These are phyloP conservation scores for Rhododendron ferrugineum DNA, from an alignment of 148 eudicot genomes.

Conservation along the genomic window DNA sequence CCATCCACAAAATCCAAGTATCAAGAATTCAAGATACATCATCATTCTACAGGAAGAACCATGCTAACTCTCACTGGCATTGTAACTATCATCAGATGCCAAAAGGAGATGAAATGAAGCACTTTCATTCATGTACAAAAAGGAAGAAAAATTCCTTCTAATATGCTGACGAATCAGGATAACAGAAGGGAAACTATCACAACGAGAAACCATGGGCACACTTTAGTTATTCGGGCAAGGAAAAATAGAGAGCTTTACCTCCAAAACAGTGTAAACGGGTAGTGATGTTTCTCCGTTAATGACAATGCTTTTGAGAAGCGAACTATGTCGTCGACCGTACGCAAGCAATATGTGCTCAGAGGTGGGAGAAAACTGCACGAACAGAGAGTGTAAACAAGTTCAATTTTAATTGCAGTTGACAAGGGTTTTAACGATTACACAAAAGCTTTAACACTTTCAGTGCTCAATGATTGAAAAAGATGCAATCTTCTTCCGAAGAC, in stretches of 20 bases:
- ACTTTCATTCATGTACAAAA: neutral
- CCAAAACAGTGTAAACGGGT: conserved; percentile 27
- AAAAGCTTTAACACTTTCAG: neutral
- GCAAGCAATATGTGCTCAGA: conserved; percentile 33
- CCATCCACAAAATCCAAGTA: neutral
- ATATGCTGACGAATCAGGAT: neutral
- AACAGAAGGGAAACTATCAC: neutral
- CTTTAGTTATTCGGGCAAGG: neutral
- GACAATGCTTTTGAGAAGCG: conserved; percentile 31
- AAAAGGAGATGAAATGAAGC: neutral
- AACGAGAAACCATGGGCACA: neutral
- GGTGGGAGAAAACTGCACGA: conserved; percentile 28
- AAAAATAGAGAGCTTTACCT: conserved; percentile 9
- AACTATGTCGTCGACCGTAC: conserved; percentile 27
- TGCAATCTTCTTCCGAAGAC: neutral
- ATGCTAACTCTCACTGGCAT: neutral
- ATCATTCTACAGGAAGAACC: neutral
- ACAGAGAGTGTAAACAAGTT: neutral
- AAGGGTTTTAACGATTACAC: neutral
- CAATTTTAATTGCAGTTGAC: neutral
- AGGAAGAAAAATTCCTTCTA: neutral
- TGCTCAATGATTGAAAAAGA: neutral
- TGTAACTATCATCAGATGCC: neutral
- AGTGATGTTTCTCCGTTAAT: conserved; percentile 25
- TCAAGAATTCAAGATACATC: neutral